A percentile compares a stretch with the other conserved stretches of the same genome.
phyloP scores from a whole-genome alignment of 208 protist species.

The Leishmania major region DNA sequence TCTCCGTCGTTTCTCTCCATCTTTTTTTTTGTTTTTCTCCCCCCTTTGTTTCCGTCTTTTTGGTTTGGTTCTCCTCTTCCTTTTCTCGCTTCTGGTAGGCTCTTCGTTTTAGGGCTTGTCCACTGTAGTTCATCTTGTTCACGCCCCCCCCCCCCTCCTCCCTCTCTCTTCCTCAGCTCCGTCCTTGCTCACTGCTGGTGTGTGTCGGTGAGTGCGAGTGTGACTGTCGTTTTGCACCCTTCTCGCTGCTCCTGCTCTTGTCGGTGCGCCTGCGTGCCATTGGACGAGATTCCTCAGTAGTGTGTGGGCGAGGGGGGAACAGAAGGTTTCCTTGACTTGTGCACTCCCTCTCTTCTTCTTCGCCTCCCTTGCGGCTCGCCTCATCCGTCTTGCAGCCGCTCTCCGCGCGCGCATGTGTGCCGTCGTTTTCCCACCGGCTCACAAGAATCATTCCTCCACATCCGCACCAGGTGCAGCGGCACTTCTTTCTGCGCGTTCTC shows the following conservation, averaged over 20 bases:
- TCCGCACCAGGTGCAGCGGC: not conserved
- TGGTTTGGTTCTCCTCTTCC: not conserved
- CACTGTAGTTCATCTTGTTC: not conserved
- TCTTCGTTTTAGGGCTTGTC: not conserved
- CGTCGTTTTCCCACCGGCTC: not conserved
- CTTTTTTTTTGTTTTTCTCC: not conserved
- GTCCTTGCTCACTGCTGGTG: not conserved
- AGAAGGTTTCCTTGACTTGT: not conserved
- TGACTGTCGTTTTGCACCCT: not conserved
- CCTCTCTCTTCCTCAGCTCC: not conserved
- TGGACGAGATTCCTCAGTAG: not conserved
- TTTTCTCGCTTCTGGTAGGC: not conserved
- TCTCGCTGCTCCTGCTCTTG: not conserved
- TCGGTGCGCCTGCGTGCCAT: not conserved
- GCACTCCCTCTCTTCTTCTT: not conserved
- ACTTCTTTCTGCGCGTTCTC: not conserved
- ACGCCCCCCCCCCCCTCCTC: not conserved
- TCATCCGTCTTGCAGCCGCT: not conserved
- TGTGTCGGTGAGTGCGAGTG: not conserved
- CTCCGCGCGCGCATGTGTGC: not conserved
- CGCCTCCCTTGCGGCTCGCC: not conserved
- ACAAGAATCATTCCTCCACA: not conserved
- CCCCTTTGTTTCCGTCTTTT: not conserved
- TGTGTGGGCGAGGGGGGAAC: not conserved
- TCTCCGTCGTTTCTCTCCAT: not conserved